These are phyloP conservation scores for Candida krabiensis DNA, from an alignment of 805 yeast species.

Conservation along the genomic window DNA sequence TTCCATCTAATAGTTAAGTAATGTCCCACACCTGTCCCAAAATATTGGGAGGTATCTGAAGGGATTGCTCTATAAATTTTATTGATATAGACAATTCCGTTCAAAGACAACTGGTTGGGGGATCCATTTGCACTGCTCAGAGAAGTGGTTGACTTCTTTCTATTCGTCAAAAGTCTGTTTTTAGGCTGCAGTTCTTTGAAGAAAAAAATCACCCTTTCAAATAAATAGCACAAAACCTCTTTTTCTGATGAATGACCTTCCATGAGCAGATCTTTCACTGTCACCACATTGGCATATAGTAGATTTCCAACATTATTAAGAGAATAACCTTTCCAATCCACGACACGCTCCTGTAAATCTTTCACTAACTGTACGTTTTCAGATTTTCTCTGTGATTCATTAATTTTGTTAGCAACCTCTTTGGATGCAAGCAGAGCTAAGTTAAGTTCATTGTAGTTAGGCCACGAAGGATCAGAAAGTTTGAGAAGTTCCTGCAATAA, in stretches of 20 bases:
- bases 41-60: constrained; percentile 32
- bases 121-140: constrained; percentile 22
- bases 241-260: constrained; percentile 65
- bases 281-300: constrained; percentile 68
- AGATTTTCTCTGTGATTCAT: constrained; percentile 90
- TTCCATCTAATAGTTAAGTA: constrained; percentile 72
- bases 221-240: constrained; percentile 86
- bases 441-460: constrained; percentile 63
- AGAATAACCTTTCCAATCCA: constrained; percentile 91
- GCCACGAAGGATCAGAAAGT: constrained; percentile 51
- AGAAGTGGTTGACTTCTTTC: constrained; percentile 50
- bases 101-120: constrained; percentile 24
- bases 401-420: constrained; percentile 82
- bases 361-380: constrained; percentile 77
- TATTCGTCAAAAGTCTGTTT: constrained; percentile 46
- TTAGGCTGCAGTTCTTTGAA: constrained; percentile 60
- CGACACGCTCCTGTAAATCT: constrained; percentile 70
- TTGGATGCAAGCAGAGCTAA: constrained; percentile 73
- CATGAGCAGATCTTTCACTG: constrained; percentile 56
- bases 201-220: constrained; percentile 63
- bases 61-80: constrained; percentile 26
- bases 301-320: constrained; percentile 81
- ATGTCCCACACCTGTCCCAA: constrained; percentile 44
- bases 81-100: constrained; percentile 32
- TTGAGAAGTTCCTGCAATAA: constrained; percentile 75